phyloP scores from a whole-genome alignment of 805 yeast species.

The Myxozyma geophila region DNA sequence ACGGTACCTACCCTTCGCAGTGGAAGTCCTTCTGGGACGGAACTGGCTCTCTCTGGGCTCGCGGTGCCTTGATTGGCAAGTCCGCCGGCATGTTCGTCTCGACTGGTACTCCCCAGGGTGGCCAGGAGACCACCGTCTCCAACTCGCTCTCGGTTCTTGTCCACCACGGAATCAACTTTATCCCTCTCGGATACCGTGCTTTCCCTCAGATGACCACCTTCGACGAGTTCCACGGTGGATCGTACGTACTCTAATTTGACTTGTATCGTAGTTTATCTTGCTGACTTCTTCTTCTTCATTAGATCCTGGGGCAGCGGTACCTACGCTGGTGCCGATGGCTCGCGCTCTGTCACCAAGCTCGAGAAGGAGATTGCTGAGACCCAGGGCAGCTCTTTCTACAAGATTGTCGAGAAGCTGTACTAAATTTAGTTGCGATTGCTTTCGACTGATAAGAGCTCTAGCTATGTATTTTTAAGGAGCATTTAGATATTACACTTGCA shows the following conservation, averaged over 20 bases:
- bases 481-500: no score
- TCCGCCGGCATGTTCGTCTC: conserved; percentile 73
- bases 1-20: conserved; percentile 75
- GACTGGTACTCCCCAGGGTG: conserved; percentile 77
- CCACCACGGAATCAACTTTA: conserved; percentile 78
- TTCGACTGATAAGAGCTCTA: no score
- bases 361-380: conserved; percentile 66
- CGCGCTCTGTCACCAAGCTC: conserved; percentile 65
- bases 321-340: conserved; percentile 74
- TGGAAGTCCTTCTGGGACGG: conserved; percentile 75
- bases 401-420: conserved; percentile 44
- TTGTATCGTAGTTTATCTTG: not conserved
- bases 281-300: not conserved
- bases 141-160: conserved; percentile 61
- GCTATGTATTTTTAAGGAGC: no score
- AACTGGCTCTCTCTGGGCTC: conserved; percentile 72
- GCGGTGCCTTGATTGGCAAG: conserved; percentile 59
- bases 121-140: conserved; percentile 71
- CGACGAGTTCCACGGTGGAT: conserved; percentile 76
- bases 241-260: conserved; percentile 41
- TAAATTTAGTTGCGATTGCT: not conserved
- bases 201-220: conserved; percentile 61
- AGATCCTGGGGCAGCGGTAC: conserved; percentile 85
- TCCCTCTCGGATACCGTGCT: conserved; percentile 75
- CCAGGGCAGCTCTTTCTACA: conserved; percentile 72